A percentile compares a stretch with the other conserved stretches of the same genome.
These are phyloP conservation scores for Punctularia strigosozonata DNA, from an alignment of 768 basidiomycete species.

Conservation along the genomic window DNA sequence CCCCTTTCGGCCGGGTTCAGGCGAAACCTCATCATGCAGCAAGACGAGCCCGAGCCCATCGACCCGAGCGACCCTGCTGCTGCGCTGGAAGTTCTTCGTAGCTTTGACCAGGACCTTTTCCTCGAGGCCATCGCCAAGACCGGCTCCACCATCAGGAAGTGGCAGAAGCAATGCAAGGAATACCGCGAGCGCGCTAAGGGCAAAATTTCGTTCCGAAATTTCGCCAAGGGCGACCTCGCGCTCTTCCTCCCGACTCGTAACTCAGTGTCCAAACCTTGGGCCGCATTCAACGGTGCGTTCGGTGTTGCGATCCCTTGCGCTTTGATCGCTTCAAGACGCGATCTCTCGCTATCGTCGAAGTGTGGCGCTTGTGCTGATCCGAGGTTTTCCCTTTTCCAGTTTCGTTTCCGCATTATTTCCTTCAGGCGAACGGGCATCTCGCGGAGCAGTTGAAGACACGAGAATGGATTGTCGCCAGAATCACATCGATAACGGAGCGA, in stretches of 20 bases:
- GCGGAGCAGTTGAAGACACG: slow-evolving; percentile 83
- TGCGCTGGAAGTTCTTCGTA: slow-evolving; percentile 57
- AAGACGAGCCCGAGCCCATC: slow-evolving; percentile 57
- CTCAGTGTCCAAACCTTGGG: slow-evolving; percentile 90
- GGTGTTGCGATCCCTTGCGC: background rate
- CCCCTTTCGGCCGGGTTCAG: slow-evolving; percentile 37
- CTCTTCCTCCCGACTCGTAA: slow-evolving; percentile 94
- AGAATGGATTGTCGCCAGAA: slow-evolving; percentile 93
- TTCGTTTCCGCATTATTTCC: slow-evolving; percentile 95
- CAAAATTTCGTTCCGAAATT: slow-evolving; percentile 94
- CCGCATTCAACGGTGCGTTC: slow-evolving; percentile 87
- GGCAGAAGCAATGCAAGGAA: slow-evolving; percentile 95
- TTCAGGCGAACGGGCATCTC: slow-evolving; percentile 76
- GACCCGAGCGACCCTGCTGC: slow-evolving; percentile 66
- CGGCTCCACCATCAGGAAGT: slow-evolving; percentile 83
- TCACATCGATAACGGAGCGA: slow-evolving; percentile 78
- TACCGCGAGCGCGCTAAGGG: slow-evolving; percentile 93
- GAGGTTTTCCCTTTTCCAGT: slow-evolving; percentile 40
- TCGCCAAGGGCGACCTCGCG: slow-evolving; percentile 89
- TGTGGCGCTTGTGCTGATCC: slow-evolving; percentile 12
- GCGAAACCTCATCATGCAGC: slow-evolving; percentile 38
- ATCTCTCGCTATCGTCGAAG: slow-evolving; percentile 2
- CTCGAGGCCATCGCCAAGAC: slow-evolving; percentile 72
- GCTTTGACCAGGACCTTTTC: slow-evolving; percentile 79
- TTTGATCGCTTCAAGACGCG: slow-evolving; percentile 3